phyloP scores from a whole-genome alignment of 1,284 basidiomycete genomes.

The Clitocybe nebularis region DNA sequence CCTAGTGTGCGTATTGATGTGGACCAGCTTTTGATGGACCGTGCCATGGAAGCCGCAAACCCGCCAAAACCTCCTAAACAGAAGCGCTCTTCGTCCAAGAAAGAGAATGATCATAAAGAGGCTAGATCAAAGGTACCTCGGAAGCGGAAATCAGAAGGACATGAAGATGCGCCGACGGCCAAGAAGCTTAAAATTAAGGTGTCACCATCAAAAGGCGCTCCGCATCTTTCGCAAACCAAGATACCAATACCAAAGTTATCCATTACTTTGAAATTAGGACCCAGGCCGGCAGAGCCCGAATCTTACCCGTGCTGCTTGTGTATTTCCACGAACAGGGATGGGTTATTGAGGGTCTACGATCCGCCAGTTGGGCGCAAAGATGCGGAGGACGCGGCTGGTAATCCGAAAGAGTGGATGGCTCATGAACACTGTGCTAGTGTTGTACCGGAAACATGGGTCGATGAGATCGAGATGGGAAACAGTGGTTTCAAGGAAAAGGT shows the following conservation, averaged over 20 bases:
- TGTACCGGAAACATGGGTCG: slow-evolving; percentile 85
- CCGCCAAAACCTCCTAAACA: slow-evolving; percentile 12
- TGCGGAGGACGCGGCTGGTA: slow-evolving; percentile 38
- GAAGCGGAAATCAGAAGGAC: slow-evolving; percentile 33
- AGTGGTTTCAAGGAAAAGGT: slow-evolving; percentile 44
- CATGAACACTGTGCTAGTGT: slow-evolving; percentile 76
- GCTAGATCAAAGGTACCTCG: slow-evolving; percentile 18
- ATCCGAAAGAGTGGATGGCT: slow-evolving; percentile 56
- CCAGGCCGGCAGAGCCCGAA: slow-evolving; percentile 53
- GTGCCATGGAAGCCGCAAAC: slow-evolving; percentile 42
- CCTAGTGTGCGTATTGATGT: slow-evolving; percentile 88
- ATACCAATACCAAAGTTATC: slow-evolving; percentile 34
- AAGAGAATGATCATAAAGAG: slow-evolving; percentile 15
- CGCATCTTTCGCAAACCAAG: slow-evolving; percentile 13
- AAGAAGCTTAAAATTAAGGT: slow-evolving; percentile 37
- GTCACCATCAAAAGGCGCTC: slow-evolving; percentile 20
- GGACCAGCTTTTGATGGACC: slow-evolving; percentile 70
- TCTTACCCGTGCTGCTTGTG: slow-evolving; percentile 81
- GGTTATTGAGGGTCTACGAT: slow-evolving; percentile 67
- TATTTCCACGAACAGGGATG: slow-evolving; percentile 51
- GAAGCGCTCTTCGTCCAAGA: slow-evolving; percentile 17
- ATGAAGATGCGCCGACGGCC: slow-evolving; percentile 21
- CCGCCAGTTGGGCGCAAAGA: slow-evolving; percentile 55
- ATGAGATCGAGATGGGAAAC: slow-evolving; percentile 47
- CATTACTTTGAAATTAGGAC: slow-evolving; percentile 59